Base-by-base conservation (phyloP, 2,329 filamentous ascomycete species). In the Neoscytalidium dimidiatum region DNA sequence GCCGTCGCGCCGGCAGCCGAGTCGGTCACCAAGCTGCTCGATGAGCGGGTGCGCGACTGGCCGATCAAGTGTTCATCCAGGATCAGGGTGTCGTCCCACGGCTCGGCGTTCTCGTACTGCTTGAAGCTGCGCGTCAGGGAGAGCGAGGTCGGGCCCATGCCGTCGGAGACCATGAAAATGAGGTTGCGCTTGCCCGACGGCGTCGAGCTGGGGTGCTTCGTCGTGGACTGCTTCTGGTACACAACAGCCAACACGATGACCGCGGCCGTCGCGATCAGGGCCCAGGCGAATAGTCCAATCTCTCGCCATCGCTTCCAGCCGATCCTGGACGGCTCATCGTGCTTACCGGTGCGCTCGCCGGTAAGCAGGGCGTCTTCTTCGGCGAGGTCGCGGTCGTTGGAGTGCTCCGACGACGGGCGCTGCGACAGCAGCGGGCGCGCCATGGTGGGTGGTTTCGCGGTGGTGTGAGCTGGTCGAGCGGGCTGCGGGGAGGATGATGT, bases 111-210 rank as follows among this genome's bases (percentile, higher is more conserved):
- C 63, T 89, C 84, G 70, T 90, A 86, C 78, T 99, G 95, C 69
- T 91, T 88, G 81, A 90, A 99, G 74, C 89, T 91, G 64, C 95
- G 86, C 6, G 95, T 97, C 75, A 99, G 79, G 28, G 90, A 91
- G 62, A 99, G 84, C 71, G 92, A 94, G 8, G 95, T 92, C 7
- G 95, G 95, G 0, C 95, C 95, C 95, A 99, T 99, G 73, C 95
- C 95, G 77, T 99, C 95, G 0, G 92, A 97, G 41, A 99, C 94
- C 95, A 99, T 99, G 83, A 99, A 98, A 71, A 99, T 90, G 62
- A 99, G 84, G 78, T 98, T 99, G 63, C 92, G 87, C 83, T 98
- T 99, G 61, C 88, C 87, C 29, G 72, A 78, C 64, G 83, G 72
- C 41, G 71, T 75, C 56, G 56, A n/a, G 65, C 69, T 72, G 43